Base-by-base conservation (phyloP, 1,139 yeast species). In the Sugiyamaella sp. region DNA sequence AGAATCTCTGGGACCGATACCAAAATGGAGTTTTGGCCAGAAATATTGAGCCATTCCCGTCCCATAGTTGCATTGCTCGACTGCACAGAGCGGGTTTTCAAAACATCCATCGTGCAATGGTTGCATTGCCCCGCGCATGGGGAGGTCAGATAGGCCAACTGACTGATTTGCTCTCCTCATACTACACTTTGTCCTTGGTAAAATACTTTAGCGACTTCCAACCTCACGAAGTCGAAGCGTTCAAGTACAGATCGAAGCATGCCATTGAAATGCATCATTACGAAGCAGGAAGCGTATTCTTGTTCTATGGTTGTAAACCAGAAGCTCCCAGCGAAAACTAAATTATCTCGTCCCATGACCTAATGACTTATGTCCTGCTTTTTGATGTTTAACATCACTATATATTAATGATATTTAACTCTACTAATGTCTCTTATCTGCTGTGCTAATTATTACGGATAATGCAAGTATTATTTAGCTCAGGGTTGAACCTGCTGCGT, bases 11-110 rank as follows among this genome's bases (percentile, higher is more conserved):
- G 61, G 49, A 53, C 0, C 60, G 59, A 39, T 53, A 71, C 8
- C 60, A 62, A 46, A 60, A 59, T 2, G 57, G 67, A 5, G 57
- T 69, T 20, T 35, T 46, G 2, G 63, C 60, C n/a, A 59, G 60
- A n/a, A 66, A 67, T 6, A 58, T 72, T 27, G 74, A 71, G 49
- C 66, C 69, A 10, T 58, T 53, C 46, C 74, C 76, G 1, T 61
- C 71, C 10, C 58, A 54, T 35, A 52, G 52, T 8, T 57, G 66
- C 2, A 66, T 68, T 3, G 42, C 48, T 5, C 53, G 66, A 25
- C 54, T 72, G 35, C 53, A 51, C 29, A 60, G 64, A 1, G 67
- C 71, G 1, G 75, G 76, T 1, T 73, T 71, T 54, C 50, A 49
- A 1, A 63, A 66, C 19, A 59, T 71, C 17, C 55, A 64, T 54